Base-by-base conservation (phyloP, 2,329 filamentous ascomycete genomes). In the Botrytis hyacinthi region DNA sequence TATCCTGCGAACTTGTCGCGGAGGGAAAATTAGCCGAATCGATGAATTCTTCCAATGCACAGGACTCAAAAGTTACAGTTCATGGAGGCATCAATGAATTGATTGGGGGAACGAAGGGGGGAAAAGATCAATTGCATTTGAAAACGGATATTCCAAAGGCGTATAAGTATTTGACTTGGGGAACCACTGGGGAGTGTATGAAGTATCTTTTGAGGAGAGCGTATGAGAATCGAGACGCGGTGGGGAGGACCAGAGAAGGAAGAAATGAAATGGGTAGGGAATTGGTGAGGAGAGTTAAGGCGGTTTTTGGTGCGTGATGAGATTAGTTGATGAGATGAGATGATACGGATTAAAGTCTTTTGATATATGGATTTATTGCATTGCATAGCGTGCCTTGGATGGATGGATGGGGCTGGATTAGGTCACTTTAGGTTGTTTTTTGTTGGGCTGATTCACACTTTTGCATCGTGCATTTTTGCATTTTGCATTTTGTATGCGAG, bases 111-210 rank as follows among this genome's bases (percentile, higher is more conserved):
- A 59, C 54, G 4, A 57, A 42, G 18, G 29, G 68, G 5, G 68
- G 37, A 35, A 26, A 87, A 75, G 74, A 63, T 18, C 71, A 65
- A 26, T 66, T 72, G 35, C 66, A 59, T 3, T 26, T 29, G 40
- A 75, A 77, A 40, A 82, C 91, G 16, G 86, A 91, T 75, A 83
- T 91, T 48, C 80, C 85, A 0, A 81, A 83, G 71, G 85, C 85
- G 3, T 91, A 89, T 83, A 92, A 92, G 83, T 92, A 92, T 78
- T 83, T 92, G 22, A 89, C 91, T 42, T 92, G 90, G 90, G 90
- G 90, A 14, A 88, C 89, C 20, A 91, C 89, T 1, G 88, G 89
- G 73, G 93, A 97, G 84, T 97, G 95, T 82, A 89, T 97, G 77
- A 92, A 94, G 67, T 92, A 91, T 81, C 82, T 92, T 9, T 84